Evolutionary conservation across 2,329 filamentous ascomycete genomes (phyloP).

Genomic region (Aspergillus sojae): DNA sequence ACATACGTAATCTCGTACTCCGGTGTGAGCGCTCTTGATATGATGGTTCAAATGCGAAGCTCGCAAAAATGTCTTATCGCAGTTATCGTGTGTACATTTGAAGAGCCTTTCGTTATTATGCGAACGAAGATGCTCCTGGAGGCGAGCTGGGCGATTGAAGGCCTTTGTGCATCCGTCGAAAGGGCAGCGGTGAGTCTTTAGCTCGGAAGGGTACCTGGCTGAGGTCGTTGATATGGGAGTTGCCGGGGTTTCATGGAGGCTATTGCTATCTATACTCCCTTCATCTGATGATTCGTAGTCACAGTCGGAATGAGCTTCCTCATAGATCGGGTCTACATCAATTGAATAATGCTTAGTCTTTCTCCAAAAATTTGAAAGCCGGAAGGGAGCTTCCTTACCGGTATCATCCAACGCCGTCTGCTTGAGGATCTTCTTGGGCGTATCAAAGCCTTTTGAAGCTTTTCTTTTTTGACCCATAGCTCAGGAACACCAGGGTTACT

Average conservation of each 20-base stretch:
- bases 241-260: conserved; percentile 49
- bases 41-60: conserved; percentile 86
- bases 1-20: conserved; percentile 71
- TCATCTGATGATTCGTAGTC: conserved; percentile 35
- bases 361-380: conserved; percentile 4
- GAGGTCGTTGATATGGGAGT: conserved; percentile 56
- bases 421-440: conserved; percentile 37
- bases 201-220: conserved; percentile 61
- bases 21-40: conserved; percentile 76
- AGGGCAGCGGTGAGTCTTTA: conserved; percentile 77
- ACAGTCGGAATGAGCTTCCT: conserved; percentile 37
- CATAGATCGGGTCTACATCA: conserved; percentile 34
- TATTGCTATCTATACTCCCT: conserved; percentile 31
- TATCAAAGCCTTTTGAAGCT: conserved; percentile 26
- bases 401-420: conserved; percentile 28
- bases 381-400: conserved; percentile 27
- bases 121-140: conserved; percentile 78
- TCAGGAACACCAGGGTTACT: conserved; percentile 4
- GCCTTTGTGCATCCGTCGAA: conserved; percentile 75
- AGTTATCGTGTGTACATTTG: conserved; percentile 68
- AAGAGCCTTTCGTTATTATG: conserved; percentile 86
- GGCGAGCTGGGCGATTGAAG: conserved; percentile 82
- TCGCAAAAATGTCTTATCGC: conserved; percentile 82
- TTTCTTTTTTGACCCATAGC: conserved; percentile 43
- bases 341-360: conserved; percentile 42